These are phyloP conservation scores for Cercospora zeae-maydis DNA, from an alignment of 2,329 filamentous ascomycete species.

Conservation along the genomic window DNA sequence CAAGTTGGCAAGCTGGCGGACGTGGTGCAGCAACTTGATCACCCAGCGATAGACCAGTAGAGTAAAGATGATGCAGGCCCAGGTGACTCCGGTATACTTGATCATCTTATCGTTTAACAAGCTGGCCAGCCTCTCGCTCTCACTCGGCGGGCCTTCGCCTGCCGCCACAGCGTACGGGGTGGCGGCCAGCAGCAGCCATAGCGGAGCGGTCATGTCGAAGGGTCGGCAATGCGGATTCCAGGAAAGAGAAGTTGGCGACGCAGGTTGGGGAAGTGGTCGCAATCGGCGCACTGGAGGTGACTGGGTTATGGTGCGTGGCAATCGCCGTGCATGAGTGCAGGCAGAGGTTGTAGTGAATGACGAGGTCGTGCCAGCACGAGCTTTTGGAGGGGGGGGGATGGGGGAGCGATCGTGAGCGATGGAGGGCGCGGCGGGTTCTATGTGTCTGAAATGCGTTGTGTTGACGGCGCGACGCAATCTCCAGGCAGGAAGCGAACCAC, in stretches of 20 bases:
- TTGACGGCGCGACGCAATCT: conserved; percentile 4
- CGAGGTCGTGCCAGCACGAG: conserved; percentile 16
- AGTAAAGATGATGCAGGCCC: conserved; percentile 59
- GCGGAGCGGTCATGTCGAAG: conserved; percentile 14
- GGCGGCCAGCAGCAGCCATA: conserved; percentile 22
- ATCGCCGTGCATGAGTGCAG: background rate
- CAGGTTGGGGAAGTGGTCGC: background rate
- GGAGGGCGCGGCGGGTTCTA: conserved; percentile 1
- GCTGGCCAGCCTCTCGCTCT: conserved; percentile 17
- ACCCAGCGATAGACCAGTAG: conserved; percentile 66
- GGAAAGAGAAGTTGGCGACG: background rate
- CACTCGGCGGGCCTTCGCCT: conserved; percentile 6
- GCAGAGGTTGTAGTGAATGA: conserved; percentile 9
- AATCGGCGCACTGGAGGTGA: background rate
- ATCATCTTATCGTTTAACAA: conserved; percentile 33
- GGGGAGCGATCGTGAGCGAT: background rate
- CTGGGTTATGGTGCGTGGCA: background rate
- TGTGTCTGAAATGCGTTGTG: background rate
- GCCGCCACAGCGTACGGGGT: conserved; percentile 14
- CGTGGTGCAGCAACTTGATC: conserved; percentile 60
- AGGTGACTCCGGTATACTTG: conserved; percentile 44
- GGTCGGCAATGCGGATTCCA: background rate
- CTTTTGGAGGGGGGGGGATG: background rate
- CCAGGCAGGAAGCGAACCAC: background rate
- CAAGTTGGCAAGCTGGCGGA: conserved; percentile 71